Base-by-base conservation (phyloP, 768 basidiomycete species). In the Russula sp. region DNA sequence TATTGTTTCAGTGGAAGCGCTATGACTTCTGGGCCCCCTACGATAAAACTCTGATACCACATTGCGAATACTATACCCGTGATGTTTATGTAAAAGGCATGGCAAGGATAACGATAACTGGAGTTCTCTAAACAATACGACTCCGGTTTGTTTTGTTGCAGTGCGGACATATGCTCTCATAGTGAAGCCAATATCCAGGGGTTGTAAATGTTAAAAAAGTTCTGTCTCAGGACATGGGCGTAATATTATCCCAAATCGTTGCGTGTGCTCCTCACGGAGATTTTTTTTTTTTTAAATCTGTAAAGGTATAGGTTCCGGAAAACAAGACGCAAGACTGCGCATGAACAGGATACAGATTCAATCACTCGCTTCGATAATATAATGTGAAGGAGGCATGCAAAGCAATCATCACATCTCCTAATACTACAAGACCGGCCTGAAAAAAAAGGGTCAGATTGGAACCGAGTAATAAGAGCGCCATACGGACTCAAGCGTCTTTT, bases 401-500 rank as follows among this genome's bases (percentile, higher is more conserved):
- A 11, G 24, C 11, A 24, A 32, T 26, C 38, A 26, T 30, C 36
- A 30, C 2, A 28, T 46, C 28, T 6, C 5, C 11, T 11, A 36
- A n/a, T 22, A 14, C 36, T 60, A 60, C 9, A 64, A 18, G n/a
- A 64, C 22, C 2, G 63, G 59, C 48, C 63, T 64, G 20, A 28
- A 20, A 60, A 28, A 30, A 22, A 30, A 8, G 34, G 13, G 13
- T 64, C 28, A 64, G 58, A 26, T 34, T 24, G 4, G 26, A 24
- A 10, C 16, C 1, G 5, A 38, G 30, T 5, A 16, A 4, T n/a
- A 26, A 42, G 24, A 36, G 32, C 18, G n/a, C 18, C 24, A 28
- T 7, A 77, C 81, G 14, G 73, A 85, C 84, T 72, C 71, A 38
- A 84, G 81, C 67, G 81, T 77, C 67, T 79, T 81, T 56, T 78